These are phyloP conservation scores for Nevesoporus exiguus DNA, from an alignment of 768 basidiomycete genomes.

Conservation along the genomic window DNA sequence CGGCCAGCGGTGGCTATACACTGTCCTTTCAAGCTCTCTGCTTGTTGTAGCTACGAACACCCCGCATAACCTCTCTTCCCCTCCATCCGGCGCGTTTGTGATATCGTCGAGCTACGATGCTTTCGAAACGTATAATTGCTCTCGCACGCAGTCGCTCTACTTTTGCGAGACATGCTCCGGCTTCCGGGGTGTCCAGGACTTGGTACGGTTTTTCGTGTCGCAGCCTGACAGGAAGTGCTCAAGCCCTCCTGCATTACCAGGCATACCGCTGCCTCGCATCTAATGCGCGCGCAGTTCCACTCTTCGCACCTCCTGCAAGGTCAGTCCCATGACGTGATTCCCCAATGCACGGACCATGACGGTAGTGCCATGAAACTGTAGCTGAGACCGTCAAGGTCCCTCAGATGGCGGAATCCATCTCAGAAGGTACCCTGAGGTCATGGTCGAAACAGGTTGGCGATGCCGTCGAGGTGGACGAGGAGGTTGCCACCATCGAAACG, in stretches of 20 bases:
- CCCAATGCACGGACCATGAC: slow-evolving; percentile 9
- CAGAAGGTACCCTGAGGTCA: slow-evolving; percentile 92
- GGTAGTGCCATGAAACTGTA: slow-evolving; percentile 25
- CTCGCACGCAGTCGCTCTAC: slow-evolving; percentile 60
- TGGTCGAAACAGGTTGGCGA: slow-evolving; percentile 96
- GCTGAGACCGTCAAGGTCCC: slow-evolving; percentile 93
- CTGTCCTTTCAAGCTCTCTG: neutral
- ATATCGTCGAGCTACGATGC: slow-evolving; percentile 40
- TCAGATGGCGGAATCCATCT: slow-evolving; percentile 98
- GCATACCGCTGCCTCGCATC: slow-evolving; percentile 44
- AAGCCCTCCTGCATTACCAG: slow-evolving; percentile 27
- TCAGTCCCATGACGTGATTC: slow-evolving; percentile 34
- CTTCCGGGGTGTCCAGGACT: slow-evolving; percentile 39
- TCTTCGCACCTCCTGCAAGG: slow-evolving; percentile 68
- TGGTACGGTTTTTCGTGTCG: slow-evolving; percentile 39
- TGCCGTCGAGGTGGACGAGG: slow-evolving; percentile 86
- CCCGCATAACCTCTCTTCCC: too few species aligned
- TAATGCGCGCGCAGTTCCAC: slow-evolving; percentile 62
- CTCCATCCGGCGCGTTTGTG: neutral
- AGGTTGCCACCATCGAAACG: slow-evolving; percentile 96
- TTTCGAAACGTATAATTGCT: slow-evolving; percentile 66
- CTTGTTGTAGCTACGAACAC: too few species aligned
- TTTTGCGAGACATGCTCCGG: slow-evolving; percentile 34
- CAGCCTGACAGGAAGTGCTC: neutral
- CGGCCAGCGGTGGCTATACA: slow-evolving; percentile 18